Conservation (phyloP, 257 asterid species). For the Rehmannia glutinosa region DNA sequence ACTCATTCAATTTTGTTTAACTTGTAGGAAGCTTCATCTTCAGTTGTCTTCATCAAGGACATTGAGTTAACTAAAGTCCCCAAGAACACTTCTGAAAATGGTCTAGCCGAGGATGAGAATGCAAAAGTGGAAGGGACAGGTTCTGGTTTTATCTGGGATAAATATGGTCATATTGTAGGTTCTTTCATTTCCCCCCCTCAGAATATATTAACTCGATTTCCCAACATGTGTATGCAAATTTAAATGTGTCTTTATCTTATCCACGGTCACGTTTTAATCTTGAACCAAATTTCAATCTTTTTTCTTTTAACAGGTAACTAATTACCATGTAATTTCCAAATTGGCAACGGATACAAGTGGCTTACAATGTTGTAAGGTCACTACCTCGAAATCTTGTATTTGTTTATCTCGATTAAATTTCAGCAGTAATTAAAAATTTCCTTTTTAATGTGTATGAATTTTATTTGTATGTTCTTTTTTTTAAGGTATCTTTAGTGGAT, state of each 20-base stretch:
- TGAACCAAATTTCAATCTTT: not conserved
- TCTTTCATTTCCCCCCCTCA: not conserved
- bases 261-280: not conserved
- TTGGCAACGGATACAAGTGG: slow-evolving; percentile 71
- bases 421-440: not conserved
- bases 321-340: slow-evolving; percentile 77
- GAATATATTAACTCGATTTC: not conserved
- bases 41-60: slow-evolving; percentile 75
- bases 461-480: not conserved
- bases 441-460: not conserved
- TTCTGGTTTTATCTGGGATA: slow-evolving; percentile 94
- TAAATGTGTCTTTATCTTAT: too few relatives aligned
- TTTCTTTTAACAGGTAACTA: slow-evolving; percentile 58
- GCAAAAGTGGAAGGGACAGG: slow-evolving; percentile 85
- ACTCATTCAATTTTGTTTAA: not conserved
- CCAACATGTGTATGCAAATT: too few relatives aligned
- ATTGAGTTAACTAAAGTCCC: slow-evolving; percentile 49
- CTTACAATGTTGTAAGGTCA: slow-evolving; percentile 91
- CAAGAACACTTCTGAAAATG: slow-evolving; percentile 27
- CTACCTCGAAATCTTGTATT: slow-evolving; percentile 6
- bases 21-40: slow-evolving; percentile 63
- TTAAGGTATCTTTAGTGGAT: slow-evolving; percentile 63
- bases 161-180: slow-evolving; percentile 87
- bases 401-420: not conserved
- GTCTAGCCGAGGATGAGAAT: slow-evolving; percentile 39